Evolutionary conservation across 768 basidiomycete genomes (phyloP), one percentile per base, ranked within the genome.

Genomic region (Lactarius vividus): DNA sequence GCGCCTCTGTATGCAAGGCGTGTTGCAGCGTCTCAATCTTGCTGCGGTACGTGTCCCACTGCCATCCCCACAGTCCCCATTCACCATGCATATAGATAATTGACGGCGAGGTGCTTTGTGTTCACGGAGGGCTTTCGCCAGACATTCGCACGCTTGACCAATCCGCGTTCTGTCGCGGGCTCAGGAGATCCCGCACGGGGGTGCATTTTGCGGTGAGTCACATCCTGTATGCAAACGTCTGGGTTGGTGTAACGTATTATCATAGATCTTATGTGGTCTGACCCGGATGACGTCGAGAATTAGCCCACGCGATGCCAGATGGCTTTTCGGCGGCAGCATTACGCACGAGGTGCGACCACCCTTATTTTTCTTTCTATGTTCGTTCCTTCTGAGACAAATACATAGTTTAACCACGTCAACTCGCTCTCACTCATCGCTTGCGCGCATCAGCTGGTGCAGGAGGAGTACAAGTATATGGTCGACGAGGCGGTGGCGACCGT

Each of bases 141-240:
- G 96, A 98, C 73, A 95, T 98, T 63, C 85, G 94, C 53, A 96
- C 96, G 2, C 79, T 98, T 6, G 96, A 98, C 75, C 97, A 74
- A 92, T 98, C 69, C 84, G 96, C 7, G 92, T 96, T 6, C 80
- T 98, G 52, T 92, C 94, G 3, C 82, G 96, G 62, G 92, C 94
- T n/a, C 95, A 98, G 73, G 96, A 98, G 75, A 96, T 98, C 55
- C 96, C 96, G 2, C 96, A 98, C 75, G 96, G 98, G 75, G 96
- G 96, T n/a, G 91, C 96, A 9, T 98, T 98, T 80, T 98, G 96
- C 71, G 90, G 90, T 88, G 71, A 35, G 85, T 71, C 10, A 26
- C 61, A 37, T 42, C 33, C 11, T 55, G 18, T 35, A 20, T 7
- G 39, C 31, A 6, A 4, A 16, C 6, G 58, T 59, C 4, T n/a